phyloP scores from a whole-genome alignment of 495 filamentous ascomycete species.

The Xylaria acuta region DNA sequence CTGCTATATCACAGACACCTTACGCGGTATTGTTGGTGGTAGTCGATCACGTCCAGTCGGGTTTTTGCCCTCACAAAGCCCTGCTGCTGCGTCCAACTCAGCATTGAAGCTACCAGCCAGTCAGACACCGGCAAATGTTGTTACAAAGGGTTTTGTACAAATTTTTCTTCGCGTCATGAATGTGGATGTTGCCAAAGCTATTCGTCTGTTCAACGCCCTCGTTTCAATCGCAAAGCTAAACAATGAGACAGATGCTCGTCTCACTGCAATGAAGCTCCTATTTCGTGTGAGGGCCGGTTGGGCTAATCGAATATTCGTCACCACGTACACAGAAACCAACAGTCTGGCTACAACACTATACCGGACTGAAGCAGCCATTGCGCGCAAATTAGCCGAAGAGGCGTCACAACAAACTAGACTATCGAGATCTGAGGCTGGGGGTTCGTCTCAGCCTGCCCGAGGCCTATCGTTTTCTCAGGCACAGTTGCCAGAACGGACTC shows the following conservation, averaged over 20 bases:
- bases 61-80: conserved; percentile 37
- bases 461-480: conserved; percentile 56
- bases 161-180: conserved; percentile 69
- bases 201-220: conserved; percentile 59
- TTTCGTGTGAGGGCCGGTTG: conserved; percentile 85
- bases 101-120: conserved; percentile 34
- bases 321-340: conserved; percentile 68
- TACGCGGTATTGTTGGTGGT: conserved; percentile 50
- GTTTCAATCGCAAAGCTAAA: conserved; percentile 64
- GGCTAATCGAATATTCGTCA: conserved; percentile 71
- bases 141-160: conserved; percentile 60
- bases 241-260: conserved; percentile 68
- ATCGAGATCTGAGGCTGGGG: conserved; percentile 44
- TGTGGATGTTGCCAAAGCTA: conserved; percentile 57
- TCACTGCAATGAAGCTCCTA: conserved; percentile 82
- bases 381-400: conserved; percentile 58
- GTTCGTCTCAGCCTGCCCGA: conserved; percentile 46
- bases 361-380: conserved; percentile 64
- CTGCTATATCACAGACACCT: conserved; percentile 55
- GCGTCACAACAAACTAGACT: conserved; percentile 48
- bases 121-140: conserved; percentile 61
- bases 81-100: conserved; percentile 35
- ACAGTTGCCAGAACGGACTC: conserved; percentile 45
- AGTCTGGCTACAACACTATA: conserved; percentile 73
- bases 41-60: conserved; percentile 37